Conservation (phyloP, 2,329 filamentous ascomycete species). For the Pseudonectria foliicola region DNA sequence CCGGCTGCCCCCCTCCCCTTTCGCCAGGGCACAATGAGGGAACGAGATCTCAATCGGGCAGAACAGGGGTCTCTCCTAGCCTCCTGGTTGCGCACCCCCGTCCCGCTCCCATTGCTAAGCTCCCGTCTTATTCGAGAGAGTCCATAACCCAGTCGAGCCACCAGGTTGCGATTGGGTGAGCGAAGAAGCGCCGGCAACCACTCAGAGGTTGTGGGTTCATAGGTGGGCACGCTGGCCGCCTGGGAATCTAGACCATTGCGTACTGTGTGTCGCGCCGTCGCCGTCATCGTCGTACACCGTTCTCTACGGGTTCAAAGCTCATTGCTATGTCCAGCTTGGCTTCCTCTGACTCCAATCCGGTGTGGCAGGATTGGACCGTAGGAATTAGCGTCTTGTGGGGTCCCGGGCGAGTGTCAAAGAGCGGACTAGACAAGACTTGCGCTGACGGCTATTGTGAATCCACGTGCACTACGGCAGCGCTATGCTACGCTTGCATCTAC, state of each 20-base stretch:
- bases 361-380: too few species aligned
- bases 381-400: too few species aligned
- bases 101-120: conserved; percentile 17
- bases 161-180: conserved; percentile 14
- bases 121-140: conserved; percentile 14
- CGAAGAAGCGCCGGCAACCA: conserved; percentile 6
- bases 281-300: too few species aligned
- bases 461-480: too few species aligned
- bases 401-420: not conserved
- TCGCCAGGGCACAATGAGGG: conserved; percentile 10
- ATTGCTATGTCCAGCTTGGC: too few species aligned
- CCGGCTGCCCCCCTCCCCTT: too few species aligned
- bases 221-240: not conserved
- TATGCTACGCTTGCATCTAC: too few species aligned
- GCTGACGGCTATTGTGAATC: too few species aligned
- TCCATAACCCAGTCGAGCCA: conserved; percentile 1
- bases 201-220: not conserved
- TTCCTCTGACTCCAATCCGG: too few species aligned
- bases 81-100: too few species aligned
- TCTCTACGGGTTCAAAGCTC: too few species aligned
- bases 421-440: too few species aligned
- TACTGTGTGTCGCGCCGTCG: not conserved
- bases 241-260: not conserved
- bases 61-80: conserved; percentile 8
- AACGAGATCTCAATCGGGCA: conserved; percentile 21